phyloP scores from a whole-genome alignment of 2,329 filamentous ascomycete species.

The Xylaria sp. region DNA sequence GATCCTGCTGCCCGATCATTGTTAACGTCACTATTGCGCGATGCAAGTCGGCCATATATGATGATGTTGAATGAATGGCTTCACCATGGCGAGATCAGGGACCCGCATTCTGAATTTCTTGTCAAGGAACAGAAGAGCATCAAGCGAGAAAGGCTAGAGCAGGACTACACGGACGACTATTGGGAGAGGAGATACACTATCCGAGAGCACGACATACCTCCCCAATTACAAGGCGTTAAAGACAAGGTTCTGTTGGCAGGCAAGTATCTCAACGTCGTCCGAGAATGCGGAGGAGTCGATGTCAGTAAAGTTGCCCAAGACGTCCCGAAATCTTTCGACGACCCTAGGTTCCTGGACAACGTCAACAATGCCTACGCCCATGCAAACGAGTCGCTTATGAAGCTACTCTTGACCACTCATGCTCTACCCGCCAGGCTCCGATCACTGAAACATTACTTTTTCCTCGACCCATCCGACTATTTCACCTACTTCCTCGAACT shows the following conservation, averaged over 20 bases:
- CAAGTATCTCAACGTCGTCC: constrained; percentile 96
- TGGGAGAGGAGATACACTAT: constrained; percentile 98
- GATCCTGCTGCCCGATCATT: constrained; percentile 85
- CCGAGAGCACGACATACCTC: constrained; percentile 86
- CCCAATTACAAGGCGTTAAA: constrained; percentile 86
- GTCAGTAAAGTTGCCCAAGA: constrained; percentile 86
- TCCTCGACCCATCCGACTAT: constrained; percentile 96
- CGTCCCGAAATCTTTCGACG: constrained; percentile 90
- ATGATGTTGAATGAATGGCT: constrained; percentile 98
- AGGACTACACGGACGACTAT: constrained; percentile 98
- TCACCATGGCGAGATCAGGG: constrained; percentile 91
- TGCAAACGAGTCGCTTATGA: constrained; percentile 90
- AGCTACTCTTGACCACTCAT: constrained; percentile 89
- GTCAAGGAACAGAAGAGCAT: constrained; percentile 97
- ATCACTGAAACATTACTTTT: constrained; percentile 98
- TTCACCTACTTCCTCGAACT: constrained; percentile 98
- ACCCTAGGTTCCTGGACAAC: constrained; percentile 89
- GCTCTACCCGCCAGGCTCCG: constrained; percentile 82
- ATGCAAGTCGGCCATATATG: constrained; percentile 95
- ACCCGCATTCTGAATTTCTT: constrained; percentile 91
- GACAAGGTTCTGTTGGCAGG: constrained; percentile 94
- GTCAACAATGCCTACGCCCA: constrained; percentile 94
- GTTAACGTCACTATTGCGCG: constrained; percentile 78
- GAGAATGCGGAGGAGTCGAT: constrained; percentile 95
- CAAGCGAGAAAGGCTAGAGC: constrained; percentile 82